Evolutionary conservation across 2,329 filamentous ascomycete species (phyloP).

Genomic region (Neophaeococcomyces mojaviensis): DNA sequence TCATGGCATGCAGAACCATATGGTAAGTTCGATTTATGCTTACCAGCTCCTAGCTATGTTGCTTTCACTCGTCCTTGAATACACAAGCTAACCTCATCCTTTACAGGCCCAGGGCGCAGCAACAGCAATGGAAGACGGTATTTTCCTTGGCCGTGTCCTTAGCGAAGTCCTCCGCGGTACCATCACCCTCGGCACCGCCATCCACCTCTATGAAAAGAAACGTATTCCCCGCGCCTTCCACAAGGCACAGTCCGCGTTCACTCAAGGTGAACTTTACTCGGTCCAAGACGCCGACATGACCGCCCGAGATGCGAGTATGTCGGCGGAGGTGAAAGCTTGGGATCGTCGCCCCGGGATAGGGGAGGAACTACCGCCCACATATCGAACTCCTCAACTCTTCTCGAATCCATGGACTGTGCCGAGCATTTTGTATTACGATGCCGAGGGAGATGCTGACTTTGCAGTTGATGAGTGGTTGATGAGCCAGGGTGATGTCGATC

Average conservation of each 20-base stretch:
- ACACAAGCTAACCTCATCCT: background rate
- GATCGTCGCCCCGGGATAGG: conserved; percentile 11
- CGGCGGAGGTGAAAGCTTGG: conserved; percentile 11
- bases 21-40: no score
- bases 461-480: conserved; percentile 19
- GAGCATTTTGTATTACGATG: conserved; percentile 18
- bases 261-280: conserved; percentile 16
- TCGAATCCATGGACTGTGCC: conserved; percentile 12
- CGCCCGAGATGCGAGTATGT: conserved; percentile 10
- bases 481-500: conserved; percentile 12
- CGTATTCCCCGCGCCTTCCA: conserved; percentile 36
- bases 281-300: conserved; percentile 9
- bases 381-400: conserved; percentile 16
- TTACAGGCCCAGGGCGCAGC: conserved; percentile 35
- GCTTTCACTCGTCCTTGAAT: background rate
- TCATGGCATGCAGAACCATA: conserved; percentile 30
- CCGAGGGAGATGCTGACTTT: conserved; percentile 19
- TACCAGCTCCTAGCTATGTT: no score
- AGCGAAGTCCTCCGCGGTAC: conserved; percentile 29
- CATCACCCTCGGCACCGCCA: conserved; percentile 29
- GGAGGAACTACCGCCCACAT: conserved; percentile 12
- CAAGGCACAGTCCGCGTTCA: conserved; percentile 15
- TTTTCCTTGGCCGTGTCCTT: conserved; percentile 34
- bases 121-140: conserved; percentile 40
- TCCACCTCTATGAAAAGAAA: conserved; percentile 34